Conservation (phyloP, 257 asterid genomes). For the Jaltomata sinuosa region DNA sequence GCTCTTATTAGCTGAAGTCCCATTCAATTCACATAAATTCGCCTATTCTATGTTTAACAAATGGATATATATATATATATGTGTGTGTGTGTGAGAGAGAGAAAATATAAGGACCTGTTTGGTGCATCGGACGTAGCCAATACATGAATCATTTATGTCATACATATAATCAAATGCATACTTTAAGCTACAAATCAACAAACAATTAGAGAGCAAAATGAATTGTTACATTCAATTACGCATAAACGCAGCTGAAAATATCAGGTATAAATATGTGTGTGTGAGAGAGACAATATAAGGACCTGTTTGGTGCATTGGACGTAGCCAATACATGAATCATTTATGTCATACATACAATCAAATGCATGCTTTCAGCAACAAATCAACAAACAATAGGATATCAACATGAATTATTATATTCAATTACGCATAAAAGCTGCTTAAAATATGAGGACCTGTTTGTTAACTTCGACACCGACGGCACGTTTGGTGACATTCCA, state of each 20-base stretch:
- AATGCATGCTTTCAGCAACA: background rate
- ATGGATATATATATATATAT: too few species aligned
- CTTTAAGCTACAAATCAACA: background rate
- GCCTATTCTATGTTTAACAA: too few species aligned
- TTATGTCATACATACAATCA: background rate
- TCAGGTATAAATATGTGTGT: too few species aligned
- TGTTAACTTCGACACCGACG: slow-evolving; percentile 38
- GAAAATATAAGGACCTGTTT: too few species aligned
- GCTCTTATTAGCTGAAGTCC: background rate
- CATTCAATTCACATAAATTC: background rate
- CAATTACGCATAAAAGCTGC: background rate
- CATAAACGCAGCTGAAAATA: too few species aligned
- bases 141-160: too few species aligned
- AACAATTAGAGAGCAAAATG: background rate
- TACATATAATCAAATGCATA: background rate
- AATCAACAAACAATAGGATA: background rate
- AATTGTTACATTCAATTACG: background rate
- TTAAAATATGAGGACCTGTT: background rate
- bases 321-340: too few species aligned
- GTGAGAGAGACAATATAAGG: too few species aligned
- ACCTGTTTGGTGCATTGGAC: too few species aligned
- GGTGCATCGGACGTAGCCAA: too few species aligned
- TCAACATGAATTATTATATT: background rate
- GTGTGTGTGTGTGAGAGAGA: too few species aligned
- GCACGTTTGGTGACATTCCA: slow-evolving; percentile 46